Base-by-base conservation (phyloP, 2,329 filamentous ascomycete species). In the Orbilia javanica region DNA sequence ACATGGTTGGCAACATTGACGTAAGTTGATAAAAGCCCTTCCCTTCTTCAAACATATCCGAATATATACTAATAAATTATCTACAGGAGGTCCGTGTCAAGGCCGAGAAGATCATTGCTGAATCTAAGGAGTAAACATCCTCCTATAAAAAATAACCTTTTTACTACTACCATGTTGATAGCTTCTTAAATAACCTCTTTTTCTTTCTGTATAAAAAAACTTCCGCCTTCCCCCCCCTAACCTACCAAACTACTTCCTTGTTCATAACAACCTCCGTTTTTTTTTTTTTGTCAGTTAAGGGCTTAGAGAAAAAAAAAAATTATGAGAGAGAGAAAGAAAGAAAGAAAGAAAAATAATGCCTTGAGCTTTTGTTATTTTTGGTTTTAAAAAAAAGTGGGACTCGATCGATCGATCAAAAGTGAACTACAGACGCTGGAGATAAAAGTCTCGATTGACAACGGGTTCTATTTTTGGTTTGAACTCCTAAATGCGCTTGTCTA, bases 101-200 rank as follows among this genome's bases (percentile, higher is more conserved):
- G 93, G 96, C 95, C 88, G 94, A 97, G 91, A 97, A 98, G 94
- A 98, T 99, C 89, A 88, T 99, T 85, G 94, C 96, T 83, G 96
- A 98, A 62, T 71, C 73, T 8, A 66, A 77, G 73, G 73, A 77
- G 50, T 77, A 76, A 50, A 66, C 13, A 15, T 15, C 34, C 20
- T 60, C 8, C n/a, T 27, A 44, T 25, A 50, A 25, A n/a, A 34
- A 46, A 55, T 34, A 18, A 39, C 46, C 6, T 25, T n/a, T 50
- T 18, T 46, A 46, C 36, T 46, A 46, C 42, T 46, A 60, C n/a
- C 27, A 63, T 50, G 60, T 46, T 62, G 25, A 60, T 71, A 63
- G 34, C 42, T 50, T 36, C 22, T 20, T 52, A 64, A 77, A 50
- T 55, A 55, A 34, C 36, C 48, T 67, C 22, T 29, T 60, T 71